Evolutionary conservation across 2,329 filamentous ascomycete species (phyloP).

Genomic region (Bipolaris oryzae): DNA sequence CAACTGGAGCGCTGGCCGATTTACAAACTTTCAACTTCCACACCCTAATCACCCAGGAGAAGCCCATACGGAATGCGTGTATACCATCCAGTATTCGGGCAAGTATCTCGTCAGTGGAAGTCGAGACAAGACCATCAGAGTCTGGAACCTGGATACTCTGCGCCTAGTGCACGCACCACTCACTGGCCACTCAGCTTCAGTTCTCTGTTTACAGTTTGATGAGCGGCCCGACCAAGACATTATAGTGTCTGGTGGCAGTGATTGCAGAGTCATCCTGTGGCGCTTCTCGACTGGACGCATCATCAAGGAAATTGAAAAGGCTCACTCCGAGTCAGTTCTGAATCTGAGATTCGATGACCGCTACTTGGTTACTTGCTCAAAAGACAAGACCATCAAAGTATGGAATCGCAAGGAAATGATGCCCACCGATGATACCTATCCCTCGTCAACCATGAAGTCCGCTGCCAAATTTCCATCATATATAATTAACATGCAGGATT

Average conservation of each 20-base stretch:
- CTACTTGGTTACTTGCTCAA: constrained; percentile 94
- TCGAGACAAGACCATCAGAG: constrained; percentile 81
- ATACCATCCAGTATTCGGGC: constrained; percentile 86
- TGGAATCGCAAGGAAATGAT: constrained; percentile 73
- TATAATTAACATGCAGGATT: constrained; percentile 58
- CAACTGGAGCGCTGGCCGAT: constrained; percentile 88
- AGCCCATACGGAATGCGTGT: constrained; percentile 90
- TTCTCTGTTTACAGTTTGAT: constrained; percentile 94
- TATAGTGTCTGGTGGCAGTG: constrained; percentile 94
- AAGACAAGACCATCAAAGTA: constrained; percentile 95
- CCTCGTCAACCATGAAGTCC: constrained; percentile 49
- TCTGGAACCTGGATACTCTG: constrained; percentile 87
- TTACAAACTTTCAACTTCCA: constrained; percentile 85
- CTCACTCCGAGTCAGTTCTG: constrained; percentile 88
- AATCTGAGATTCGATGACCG: constrained; percentile 92
- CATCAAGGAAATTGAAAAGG: constrained; percentile 74
- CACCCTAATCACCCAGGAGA: constrained; percentile 81
- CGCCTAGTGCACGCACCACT: constrained; percentile 78
- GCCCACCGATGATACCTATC: constrained; percentile 49
- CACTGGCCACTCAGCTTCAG: constrained; percentile 79
- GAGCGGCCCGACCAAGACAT: constrained; percentile 84
- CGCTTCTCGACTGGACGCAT: constrained; percentile 87
- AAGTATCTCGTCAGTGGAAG: constrained; percentile 93
- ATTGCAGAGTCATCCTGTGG: constrained; percentile 90
- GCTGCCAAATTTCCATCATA: constrained; percentile 58